phyloP scores from a whole-genome alignment of 441 rosid genomes.

The Metrosideros polymorpha region DNA sequence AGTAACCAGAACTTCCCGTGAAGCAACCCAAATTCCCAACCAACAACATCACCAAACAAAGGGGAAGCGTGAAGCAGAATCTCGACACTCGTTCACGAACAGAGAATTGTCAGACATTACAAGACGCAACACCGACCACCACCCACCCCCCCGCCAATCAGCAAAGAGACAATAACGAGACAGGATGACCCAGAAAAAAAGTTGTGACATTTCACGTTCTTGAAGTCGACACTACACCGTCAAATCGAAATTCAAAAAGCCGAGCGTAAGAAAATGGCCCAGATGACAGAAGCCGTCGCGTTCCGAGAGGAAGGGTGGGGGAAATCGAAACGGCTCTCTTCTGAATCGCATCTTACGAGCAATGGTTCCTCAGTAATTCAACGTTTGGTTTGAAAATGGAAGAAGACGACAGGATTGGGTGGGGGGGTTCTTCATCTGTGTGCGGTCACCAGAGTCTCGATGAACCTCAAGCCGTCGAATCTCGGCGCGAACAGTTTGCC shows the following conservation, averaged over 20 bases:
- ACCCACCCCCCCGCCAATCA: background rate
- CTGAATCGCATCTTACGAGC: background rate
- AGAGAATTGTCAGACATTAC: background rate
- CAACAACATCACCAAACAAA: background rate
- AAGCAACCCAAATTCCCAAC: background rate
- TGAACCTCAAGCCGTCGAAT: constrained; percentile 87
- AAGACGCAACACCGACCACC: background rate
- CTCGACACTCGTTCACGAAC: background rate
- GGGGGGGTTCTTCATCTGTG: constrained; percentile 34
- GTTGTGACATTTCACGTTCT: background rate
- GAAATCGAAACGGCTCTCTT: background rate
- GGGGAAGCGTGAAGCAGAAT: background rate
- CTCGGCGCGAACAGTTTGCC: constrained; percentile 61
- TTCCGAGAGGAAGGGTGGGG: background rate
- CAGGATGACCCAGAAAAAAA: background rate
- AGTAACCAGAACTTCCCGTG: background rate
- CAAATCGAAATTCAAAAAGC: background rate
- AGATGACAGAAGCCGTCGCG: background rate
- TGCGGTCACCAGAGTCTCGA: constrained; percentile 83
- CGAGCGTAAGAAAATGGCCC: background rate
- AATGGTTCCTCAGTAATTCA: background rate
- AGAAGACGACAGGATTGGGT: background rate
- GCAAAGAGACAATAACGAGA: background rate
- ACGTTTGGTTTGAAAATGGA: background rate
- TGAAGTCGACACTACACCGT: background rate